Evolutionary conservation across 2,329 filamentous ascomycete species (phyloP), one percentile per base, ranked within the genome.

Genomic region (Curvularia sp.): DNA sequence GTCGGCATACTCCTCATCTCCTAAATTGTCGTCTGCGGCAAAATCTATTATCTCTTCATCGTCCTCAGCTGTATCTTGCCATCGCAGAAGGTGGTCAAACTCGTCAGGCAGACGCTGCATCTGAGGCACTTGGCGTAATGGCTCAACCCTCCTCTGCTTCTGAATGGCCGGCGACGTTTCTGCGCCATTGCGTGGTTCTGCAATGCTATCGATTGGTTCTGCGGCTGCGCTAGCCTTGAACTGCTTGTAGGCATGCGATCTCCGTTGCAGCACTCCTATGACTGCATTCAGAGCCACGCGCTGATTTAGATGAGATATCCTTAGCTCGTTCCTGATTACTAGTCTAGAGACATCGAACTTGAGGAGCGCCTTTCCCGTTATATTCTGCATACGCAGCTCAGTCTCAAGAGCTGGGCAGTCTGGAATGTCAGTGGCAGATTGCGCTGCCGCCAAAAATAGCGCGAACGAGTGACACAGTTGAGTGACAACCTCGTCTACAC

Each of bases 291-390:
- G 74, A 1, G 82, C 83, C 44, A 80, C 79, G 57, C 86, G 84
- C 61, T 89, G 85, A 2, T 84, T 85, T 20, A 87, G 75, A 4
- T 83, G 81, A 39, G 75, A 83, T 54, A 93, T 38, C 7, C 31
- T 42, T 9, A 64, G 30, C 41, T 85, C 84, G 33, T 87, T 81
- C 12, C 80, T 75, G 10, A 87, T 76, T 0, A 80, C 78, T 13
- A 87, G 76, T 0, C 79, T 77, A 2, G 71, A 62, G 39, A 80
- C 79, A 22, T 84, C 76, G 10, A 89, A 80, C 33, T 83, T 80
- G 1, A 94, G 78, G 0, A 93, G 80, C 0, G 84, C 81, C 44
- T 85, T 81, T 1, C 91, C 91, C 54, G 88, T 86, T 5, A 94
- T 80, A 7, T 88, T 82, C 54, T 91, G 83, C 1, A 88, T 83